phyloP scores from a whole-genome alignment of 148 eudicot species.

The Arbutus unedo region DNA sequence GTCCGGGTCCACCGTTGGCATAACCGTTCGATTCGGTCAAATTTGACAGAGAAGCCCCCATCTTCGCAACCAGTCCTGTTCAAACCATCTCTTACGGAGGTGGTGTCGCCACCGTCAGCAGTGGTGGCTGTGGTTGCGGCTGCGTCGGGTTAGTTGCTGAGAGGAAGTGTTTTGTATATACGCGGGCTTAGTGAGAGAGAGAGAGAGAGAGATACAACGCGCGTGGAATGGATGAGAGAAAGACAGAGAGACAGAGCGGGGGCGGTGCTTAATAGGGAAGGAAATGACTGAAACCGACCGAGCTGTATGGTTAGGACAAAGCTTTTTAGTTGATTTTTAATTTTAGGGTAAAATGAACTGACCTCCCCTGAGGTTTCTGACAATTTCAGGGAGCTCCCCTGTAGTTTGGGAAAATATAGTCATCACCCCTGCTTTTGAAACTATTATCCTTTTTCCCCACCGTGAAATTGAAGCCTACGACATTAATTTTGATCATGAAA shows the following conservation, averaged over 20 bases:
- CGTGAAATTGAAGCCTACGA: too few relatives aligned
- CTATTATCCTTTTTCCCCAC: too few relatives aligned
- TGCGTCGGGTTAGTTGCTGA: not conserved
- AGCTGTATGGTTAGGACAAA: not conserved
- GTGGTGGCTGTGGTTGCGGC: conserved; percentile 7
- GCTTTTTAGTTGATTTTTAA: not conserved
- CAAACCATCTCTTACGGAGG: not conserved
- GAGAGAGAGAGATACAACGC: not conserved
- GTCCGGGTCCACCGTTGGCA: conserved; percentile 44
- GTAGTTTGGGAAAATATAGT: too few relatives aligned
- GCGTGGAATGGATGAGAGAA: not conserved
- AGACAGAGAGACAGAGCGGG: not conserved
- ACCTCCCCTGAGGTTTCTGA: too few relatives aligned
- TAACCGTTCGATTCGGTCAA: conserved; percentile 21
- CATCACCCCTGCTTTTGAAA: too few relatives aligned
- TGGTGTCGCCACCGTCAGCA: conserved; percentile 2
- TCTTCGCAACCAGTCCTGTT: not conserved
- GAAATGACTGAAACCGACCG: not conserved
- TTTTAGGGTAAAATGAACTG: too few relatives aligned
- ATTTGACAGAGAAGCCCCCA: conserved; percentile 22
- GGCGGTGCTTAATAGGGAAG: not conserved
- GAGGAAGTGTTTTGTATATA: not conserved
- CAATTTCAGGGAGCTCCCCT: too few relatives aligned
- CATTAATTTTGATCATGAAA: too few relatives aligned
- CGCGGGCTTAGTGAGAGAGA: not conserved